Evolutionary conservation across 805 yeast species (phyloP), one percentile per base, ranked within the genome.

Genomic region (Saccharomyces kudriavzevii): DNA sequence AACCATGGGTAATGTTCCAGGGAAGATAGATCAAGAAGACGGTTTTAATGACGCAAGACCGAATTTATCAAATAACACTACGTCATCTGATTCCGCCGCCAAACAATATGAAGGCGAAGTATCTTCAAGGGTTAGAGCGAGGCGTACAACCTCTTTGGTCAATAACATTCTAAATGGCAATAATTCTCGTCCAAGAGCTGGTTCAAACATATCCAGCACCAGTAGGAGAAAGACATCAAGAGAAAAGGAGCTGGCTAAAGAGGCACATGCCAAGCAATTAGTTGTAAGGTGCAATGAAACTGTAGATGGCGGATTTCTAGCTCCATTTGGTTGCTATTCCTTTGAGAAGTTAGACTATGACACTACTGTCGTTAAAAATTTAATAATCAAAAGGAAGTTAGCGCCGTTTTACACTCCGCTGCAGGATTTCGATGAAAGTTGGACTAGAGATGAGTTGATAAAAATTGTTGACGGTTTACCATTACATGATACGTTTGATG

Each of bases 231-330:
- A 70, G 48, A 67, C 69, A 30, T 77, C 77, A n/a, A 79, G 72
- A 49, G 91, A 86, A 40, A 81, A 79, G 62, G 84, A 79, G 54
- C 66, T 64, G 50, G 66, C 67, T 50, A 77, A 77, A 52, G 87
- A 83, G 56, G 69, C 70, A 17, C 89, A 83, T 60, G 80, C 79
- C 52, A 60, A 71, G 56, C 77, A 82, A 25, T 71, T 87, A 52
- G 72, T 87, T 24, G 89, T 87, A 2, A 74, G 77, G 56, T 78
- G 69, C 61, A 75, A 75, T 43, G 96, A 89, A 63, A 81, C 75
- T 57, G 96, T 92, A 14, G 98, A 94, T 70, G 99, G 99, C 20
- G 99, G 99, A 1, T 90, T 74, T 65, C 71, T 92, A 58, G 96
- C 96, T 1, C 97, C 98, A 0, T 88, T 80, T 70, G 97, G 97